Evolutionary conservation across 306 rosid genomes (phyloP), one percentile per base, ranked within the genome.

Genomic region (Lathyrus sativus): DNA sequence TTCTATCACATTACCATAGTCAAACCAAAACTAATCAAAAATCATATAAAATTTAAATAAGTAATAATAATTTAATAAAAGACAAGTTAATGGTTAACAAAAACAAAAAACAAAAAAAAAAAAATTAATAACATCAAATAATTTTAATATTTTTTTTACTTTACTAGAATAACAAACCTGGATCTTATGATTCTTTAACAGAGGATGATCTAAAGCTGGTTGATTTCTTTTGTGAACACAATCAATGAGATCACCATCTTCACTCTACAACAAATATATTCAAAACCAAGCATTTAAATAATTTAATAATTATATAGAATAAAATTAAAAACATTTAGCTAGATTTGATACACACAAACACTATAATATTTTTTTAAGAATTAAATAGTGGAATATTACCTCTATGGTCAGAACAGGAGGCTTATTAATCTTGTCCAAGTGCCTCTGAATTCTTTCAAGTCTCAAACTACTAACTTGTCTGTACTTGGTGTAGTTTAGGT

Each of bases 391-490:
- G 17, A 17, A 3, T 24, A 7, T 31, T 86, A 89, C 98, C 85
- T 85, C 71, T 50, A 93, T 84, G 70, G 97, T 85, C 4, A 90
- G 77, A 45, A 85, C 68, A 53, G 97, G 74, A 46, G 91, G 82
- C 84, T 90, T 93, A 88, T 90, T 93, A 58, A 93, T 90, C 82
- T 80, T 85, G 65, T 81, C 76, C 87, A 93, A 71, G 75, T 86
- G 98, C 79, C 74, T 85, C 39, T 81, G 80, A 79, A 90, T 93
- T 84, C 98, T 85, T 35, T 88, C 77, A 17, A 93, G 67, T 73
- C 97, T 86, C 79, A 88, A 77, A 78, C 77, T 79, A 57, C 91
- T 88, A 7, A 90, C 85, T 51, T 67, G 85, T 64, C 50, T 75
- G 31, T 81, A 54, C 19, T 55, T 79, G 29, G 93, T 86, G 83